Percentiles rank a stretch among this genome's conserved stretches.
phyloP scores from a whole-genome alignment of 2,329 filamentous ascomycete genomes.

The Neopestalotiopsis sp. region DNA sequence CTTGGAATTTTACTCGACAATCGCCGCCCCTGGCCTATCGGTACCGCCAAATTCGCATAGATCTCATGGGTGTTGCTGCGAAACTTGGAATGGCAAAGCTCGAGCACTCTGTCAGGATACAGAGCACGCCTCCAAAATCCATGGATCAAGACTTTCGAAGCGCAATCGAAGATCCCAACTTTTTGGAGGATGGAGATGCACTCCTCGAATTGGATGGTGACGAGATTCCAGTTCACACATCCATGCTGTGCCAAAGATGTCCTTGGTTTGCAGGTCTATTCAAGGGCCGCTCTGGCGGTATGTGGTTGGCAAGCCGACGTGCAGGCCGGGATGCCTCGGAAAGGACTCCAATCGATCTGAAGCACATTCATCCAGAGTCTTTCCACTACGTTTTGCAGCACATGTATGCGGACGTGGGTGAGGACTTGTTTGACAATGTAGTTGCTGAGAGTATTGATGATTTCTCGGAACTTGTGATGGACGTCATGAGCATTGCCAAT shows the following conservation, averaged over 20 bases:
- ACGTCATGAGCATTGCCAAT: constrained; percentile 88
- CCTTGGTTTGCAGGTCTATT: constrained; percentile 94
- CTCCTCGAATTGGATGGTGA: constrained; percentile 78
- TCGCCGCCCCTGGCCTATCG: constrained; percentile 69
- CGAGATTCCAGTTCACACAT: constrained; percentile 77
- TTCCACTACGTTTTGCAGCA: constrained; percentile 82
- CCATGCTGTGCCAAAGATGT: constrained; percentile 80
- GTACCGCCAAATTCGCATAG: constrained; percentile 79
- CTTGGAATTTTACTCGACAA: constrained; percentile 81
- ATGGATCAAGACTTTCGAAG: constrained; percentile 72
- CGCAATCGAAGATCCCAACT: constrained; percentile 71
- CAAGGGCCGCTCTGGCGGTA: constrained; percentile 81
- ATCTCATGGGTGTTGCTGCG: constrained; percentile 85
- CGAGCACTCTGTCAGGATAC: constrained; percentile 78
- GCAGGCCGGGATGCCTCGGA: constrained; percentile 40
- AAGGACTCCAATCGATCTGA: constrained; percentile 71
- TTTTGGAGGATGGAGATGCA: constrained; percentile 81
- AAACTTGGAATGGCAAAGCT: constrained; percentile 73
- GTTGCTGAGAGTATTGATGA: constrained; percentile 76
- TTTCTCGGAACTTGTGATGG: constrained; percentile 86
- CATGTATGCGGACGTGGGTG: constrained; percentile 82
- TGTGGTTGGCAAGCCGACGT: constrained; percentile 80
- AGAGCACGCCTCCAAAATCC: constrained; percentile 67
- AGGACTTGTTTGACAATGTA: constrained; percentile 81
- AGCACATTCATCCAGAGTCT: constrained; percentile 74